phyloP scores from a whole-genome alignment of 352 stramenopile species.

The Blastocystis sp. region DNA sequence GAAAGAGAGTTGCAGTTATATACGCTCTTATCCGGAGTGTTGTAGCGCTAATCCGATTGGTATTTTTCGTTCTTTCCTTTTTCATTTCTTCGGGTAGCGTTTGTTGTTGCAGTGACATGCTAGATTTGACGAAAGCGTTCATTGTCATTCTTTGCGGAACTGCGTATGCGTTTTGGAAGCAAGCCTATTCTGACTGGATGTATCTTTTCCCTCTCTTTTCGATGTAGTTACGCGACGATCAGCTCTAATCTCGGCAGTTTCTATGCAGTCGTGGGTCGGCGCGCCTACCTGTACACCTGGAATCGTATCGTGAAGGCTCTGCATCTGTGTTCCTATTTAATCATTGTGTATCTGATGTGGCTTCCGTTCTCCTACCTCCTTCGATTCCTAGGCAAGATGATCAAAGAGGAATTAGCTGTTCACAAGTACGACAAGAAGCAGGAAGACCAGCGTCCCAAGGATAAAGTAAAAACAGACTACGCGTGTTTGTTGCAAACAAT shows the following conservation, averaged over 20 bases:
- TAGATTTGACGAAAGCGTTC: constrained; percentile 5
- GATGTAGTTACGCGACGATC: not conserved
- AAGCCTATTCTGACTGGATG: not conserved
- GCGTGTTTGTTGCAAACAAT: no score
- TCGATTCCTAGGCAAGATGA: not conserved
- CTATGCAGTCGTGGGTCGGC: not conserved
- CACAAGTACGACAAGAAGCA: no score
- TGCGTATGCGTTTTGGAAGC: not conserved
- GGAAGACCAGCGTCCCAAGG: no score
- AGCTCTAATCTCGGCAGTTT: not conserved
- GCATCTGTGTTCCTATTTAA: not conserved
- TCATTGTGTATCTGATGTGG: not conserved
- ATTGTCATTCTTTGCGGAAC: not conserved
- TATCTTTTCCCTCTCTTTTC: not conserved
- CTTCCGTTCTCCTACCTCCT: not conserved
- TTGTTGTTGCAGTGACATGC: not conserved
- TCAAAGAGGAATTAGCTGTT: not conserved
- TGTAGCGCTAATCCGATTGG: not conserved
- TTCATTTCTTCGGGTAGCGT: not conserved
- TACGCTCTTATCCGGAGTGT: not conserved
- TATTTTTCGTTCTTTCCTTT: not conserved
- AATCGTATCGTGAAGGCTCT: not conserved
- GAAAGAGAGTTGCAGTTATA: not conserved
- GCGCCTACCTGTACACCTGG: not conserved
- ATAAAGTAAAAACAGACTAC: no score